Percentiles rank a stretch among this genome's conserved stretches.
phyloP scores from a whole-genome alignment of 2,329 filamentous ascomycete genomes.

The Fonsecaea monophora region DNA sequence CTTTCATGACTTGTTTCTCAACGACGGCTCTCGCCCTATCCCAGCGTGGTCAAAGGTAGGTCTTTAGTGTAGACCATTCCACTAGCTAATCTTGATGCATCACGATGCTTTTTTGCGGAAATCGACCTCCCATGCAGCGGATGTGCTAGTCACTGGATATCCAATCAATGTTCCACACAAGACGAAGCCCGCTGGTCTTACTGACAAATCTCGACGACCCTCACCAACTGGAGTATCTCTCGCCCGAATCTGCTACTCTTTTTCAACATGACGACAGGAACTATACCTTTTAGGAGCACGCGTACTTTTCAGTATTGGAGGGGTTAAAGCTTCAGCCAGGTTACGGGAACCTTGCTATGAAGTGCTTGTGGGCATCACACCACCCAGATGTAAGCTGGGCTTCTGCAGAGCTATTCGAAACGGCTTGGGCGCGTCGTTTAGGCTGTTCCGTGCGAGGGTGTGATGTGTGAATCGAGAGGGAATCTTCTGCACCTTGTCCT shows the following conservation, averaged over 20 bases:
- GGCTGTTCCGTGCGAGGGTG: not conserved
- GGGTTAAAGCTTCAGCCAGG: conserved; percentile 10
- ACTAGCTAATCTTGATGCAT: not conserved
- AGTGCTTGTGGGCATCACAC: not conserved
- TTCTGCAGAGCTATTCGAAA: conserved; percentile 3
- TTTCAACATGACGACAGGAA: not conserved
- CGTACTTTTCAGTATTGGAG: conserved; percentile 6
- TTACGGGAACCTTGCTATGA: not conserved
- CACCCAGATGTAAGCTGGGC: not conserved
- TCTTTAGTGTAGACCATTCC: not conserved
- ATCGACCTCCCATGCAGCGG: not conserved
- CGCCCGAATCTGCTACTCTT: not conserved
- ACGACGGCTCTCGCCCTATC: not conserved
- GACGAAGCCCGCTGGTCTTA: not conserved
- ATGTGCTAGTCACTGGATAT: not conserved
- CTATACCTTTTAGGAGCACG: not conserved
- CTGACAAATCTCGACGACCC: not conserved
- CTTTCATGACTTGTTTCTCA: not conserved
- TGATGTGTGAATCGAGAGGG: not conserved
- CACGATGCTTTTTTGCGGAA: not conserved
- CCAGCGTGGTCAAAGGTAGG: not conserved
- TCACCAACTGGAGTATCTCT: not conserved
- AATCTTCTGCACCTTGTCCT: not conserved
- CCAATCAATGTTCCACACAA: not conserved
- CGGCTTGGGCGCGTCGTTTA: not conserved